Percentiles rank a stretch among this genome's conserved stretches.
These are phyloP conservation scores for Clonostachys rhizophaga DNA, from an alignment of 2,329 filamentous ascomycete genomes.

Conservation along the genomic window DNA sequence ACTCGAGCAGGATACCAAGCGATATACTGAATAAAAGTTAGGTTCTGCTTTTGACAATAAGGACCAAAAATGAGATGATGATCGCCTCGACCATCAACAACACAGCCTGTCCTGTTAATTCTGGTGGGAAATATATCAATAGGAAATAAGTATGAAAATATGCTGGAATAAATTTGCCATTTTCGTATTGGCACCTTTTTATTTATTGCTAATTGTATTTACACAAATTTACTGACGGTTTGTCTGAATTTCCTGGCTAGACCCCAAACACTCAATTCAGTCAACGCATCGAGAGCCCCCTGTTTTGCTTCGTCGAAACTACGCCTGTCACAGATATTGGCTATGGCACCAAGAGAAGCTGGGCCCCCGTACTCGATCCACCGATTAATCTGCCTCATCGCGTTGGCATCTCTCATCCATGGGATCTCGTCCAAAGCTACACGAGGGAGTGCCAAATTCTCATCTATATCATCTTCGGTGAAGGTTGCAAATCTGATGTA, in stretches of 20 bases:
- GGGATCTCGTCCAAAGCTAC: background rate
- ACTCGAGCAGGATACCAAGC: no score
- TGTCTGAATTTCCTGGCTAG: conserved; percentile 17
- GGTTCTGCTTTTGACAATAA: no score
- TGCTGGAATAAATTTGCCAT: no score
- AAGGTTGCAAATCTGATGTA: conserved; percentile 5
- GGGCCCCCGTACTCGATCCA: background rate
- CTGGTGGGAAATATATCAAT: no score
- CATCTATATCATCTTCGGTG: background rate
- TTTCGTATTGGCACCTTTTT: no score
- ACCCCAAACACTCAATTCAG: conserved; percentile 14
- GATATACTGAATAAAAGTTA: no score
- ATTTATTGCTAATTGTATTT: background rate
- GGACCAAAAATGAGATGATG: no score
- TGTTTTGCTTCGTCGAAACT: conserved; percentile 1
- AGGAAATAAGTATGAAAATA: no score
- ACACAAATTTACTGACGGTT: background rate
- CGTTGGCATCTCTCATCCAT: background rate
- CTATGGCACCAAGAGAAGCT: background rate
- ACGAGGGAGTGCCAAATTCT: background rate
- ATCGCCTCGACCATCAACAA: no score
- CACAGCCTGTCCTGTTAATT: no score
- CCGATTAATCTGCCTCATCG: background rate
- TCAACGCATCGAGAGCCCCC: conserved; percentile 14
- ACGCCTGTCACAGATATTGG: conserved; percentile 8